phyloP scores from a whole-genome alignment of 1,284 basidiomycete species.

The Phaffia rhodozyma region DNA sequence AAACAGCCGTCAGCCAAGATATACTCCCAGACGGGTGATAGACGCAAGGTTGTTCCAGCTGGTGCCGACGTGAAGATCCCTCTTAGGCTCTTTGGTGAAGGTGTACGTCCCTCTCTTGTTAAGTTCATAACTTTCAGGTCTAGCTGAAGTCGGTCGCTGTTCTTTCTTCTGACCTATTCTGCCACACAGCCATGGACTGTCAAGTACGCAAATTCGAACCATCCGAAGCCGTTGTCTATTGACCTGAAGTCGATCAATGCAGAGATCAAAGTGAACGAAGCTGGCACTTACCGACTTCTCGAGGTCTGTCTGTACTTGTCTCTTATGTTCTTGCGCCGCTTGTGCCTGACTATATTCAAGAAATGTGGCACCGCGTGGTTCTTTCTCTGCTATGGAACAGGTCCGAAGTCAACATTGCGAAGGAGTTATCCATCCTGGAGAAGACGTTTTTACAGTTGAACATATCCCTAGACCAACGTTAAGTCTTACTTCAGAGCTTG shows the following conservation, averaged over 20 bases:
- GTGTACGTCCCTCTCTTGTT: background rate
- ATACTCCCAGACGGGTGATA: background rate
- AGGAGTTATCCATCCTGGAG: constrained; percentile 50
- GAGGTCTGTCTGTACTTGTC: constrained; percentile 39
- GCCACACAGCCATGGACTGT: constrained; percentile 12
- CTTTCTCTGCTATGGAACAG: constrained; percentile 32
- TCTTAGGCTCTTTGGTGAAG: constrained; percentile 10
- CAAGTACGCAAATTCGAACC: constrained; percentile 1
- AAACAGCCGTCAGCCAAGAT: constrained; percentile 6
- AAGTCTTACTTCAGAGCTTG: constrained; percentile 23
- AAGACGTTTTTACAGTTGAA: constrained; percentile 54
- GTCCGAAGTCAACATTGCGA: constrained; percentile 67
- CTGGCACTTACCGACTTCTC: constrained; percentile 60
- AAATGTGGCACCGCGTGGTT: background rate
- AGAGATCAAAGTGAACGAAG: constrained; percentile 48
- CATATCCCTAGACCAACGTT: constrained; percentile 55
- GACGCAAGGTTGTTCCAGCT: constrained; percentile 3
- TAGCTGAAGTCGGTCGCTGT: background rate
- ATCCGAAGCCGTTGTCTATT: background rate
- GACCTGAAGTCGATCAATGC: constrained; percentile 50
- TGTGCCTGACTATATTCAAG: background rate
- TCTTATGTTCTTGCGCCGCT: background rate
- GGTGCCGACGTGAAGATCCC: constrained; percentile 9
- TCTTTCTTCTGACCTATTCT: background rate
- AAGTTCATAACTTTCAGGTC: background rate